Evolutionary conservation across 2,329 filamentous ascomycete genomes (phyloP).

Genomic region (Bisporella sp.): DNA sequence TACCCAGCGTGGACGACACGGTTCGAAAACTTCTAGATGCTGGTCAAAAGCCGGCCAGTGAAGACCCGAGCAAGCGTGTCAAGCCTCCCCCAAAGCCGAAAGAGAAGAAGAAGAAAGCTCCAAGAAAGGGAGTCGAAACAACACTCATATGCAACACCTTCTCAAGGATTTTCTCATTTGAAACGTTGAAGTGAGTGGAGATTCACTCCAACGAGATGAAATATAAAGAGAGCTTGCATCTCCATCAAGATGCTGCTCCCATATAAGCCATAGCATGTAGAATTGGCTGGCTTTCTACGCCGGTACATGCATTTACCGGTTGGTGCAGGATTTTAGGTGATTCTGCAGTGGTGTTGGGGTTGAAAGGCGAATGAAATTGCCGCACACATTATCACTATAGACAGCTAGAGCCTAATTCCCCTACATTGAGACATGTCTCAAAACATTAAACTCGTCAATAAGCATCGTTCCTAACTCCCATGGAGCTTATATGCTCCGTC

Average conservation of each 20-base stretch:
- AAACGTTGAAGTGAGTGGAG: slow-evolving; percentile 15
- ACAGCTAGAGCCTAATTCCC: too few species aligned
- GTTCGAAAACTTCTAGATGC: slow-evolving; percentile 32
- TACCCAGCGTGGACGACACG: slow-evolving; percentile 49
- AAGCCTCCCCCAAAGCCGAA: slow-evolving; percentile 28
- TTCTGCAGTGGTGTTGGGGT: too few species aligned
- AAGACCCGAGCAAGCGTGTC: slow-evolving; percentile 30
- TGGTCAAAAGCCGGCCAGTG: slow-evolving; percentile 30
- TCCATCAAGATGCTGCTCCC: neutral
- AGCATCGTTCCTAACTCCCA: too few species aligned
- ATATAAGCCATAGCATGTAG: too few species aligned
- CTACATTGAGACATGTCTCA: too few species aligned
- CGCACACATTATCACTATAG: too few species aligned
- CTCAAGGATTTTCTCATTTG: slow-evolving; percentile 24
- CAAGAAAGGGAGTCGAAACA: slow-evolving; percentile 27
- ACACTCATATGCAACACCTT: slow-evolving; percentile 29
- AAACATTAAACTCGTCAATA: too few species aligned
- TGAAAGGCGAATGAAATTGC: too few species aligned
- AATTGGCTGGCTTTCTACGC: too few species aligned
- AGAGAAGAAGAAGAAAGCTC: slow-evolving; percentile 30
- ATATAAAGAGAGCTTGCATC: neutral
- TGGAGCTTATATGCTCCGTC: too few species aligned
- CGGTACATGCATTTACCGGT: slow-evolving; percentile 2
- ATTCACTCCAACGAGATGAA: slow-evolving; percentile 8
- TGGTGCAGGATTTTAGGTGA: neutral